Percentiles rank a stretch among this genome's conserved stretches.
Conservation (phyloP, 1,284 basidiomycete genomes). For the Microbotryum saponariae region DNA sequence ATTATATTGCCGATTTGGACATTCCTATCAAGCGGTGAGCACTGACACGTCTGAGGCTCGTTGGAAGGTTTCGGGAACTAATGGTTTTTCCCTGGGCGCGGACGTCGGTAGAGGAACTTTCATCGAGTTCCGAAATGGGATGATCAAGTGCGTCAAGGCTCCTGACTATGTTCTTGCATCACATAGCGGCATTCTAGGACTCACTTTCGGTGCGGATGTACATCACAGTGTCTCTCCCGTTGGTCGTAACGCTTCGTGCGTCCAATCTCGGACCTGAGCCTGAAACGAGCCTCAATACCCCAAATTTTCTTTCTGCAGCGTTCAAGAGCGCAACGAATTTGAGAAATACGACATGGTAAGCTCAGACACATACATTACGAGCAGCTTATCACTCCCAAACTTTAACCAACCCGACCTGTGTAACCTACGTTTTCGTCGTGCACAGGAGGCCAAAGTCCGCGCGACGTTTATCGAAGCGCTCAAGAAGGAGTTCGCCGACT, state of each 20-base stretch:
- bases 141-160: slow-evolving; percentile 61
- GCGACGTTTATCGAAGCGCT: slow-evolving; percentile 70
- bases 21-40: slow-evolving; percentile 70
- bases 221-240: slow-evolving; percentile 66
- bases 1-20: slow-evolving; percentile 71
- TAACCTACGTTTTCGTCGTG: no score
- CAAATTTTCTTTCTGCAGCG: slow-evolving; percentile 44
- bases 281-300: no score
- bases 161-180: neutral
- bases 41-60: slow-evolving; percentile 33
- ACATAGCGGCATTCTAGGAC: no score
- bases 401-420: no score
- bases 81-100: neutral
- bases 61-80: neutral
- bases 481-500: slow-evolving; percentile 72
- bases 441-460: slow-evolving; percentile 59
- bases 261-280: slow-evolving; percentile 11
- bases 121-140: slow-evolving; percentile 91
- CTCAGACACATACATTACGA: neutral
- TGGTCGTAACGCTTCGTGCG: slow-evolving; percentile 88
- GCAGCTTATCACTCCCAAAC: no score
- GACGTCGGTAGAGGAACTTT: slow-evolving; percentile 69
- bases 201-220: neutral
- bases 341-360: slow-evolving; percentile 66
- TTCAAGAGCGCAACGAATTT: slow-evolving; percentile 70